Base-by-base conservation (phyloP, 2,329 filamentous ascomycete species). In the Alternaria tenuissima region DNA sequence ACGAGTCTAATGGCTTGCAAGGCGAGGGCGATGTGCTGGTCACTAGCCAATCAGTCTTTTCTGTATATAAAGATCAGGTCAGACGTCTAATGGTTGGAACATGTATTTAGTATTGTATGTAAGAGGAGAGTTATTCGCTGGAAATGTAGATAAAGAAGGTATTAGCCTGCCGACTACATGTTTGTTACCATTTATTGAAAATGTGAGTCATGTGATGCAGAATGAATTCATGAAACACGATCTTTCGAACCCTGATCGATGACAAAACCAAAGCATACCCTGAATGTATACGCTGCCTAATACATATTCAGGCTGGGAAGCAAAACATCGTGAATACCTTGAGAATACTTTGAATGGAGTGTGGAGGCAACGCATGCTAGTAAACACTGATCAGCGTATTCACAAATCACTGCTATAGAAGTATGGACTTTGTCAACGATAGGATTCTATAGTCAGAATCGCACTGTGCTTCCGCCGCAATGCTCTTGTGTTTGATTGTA, bases 11-110 rank as follows among this genome's bases (percentile, higher is more conserved):
- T n/a, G 22, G 32, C 22, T 38, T 36, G 46, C 46, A 34, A 30
- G 18, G 14, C 30, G 43, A 52, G 24, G 52, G 49, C 24, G 16
- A 57, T 55, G 59, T 61, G 59, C 59, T 55, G 59, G 59, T 52
- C 55, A 55, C 46, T 47, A 47, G 52, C 36, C 51, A 42, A 30
- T 28, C 32, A 26, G 42, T 55, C 36, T 32, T 30, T 16, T 46
- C 43, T 60, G 52, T 60, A 60, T 22, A 49, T 49, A 49, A 49
- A 36, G 16, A 38, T 42, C 39, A 24, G 20, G 20, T 42, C 39
- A 20, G 20, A 42, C 24, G 39, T 14, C 3, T 49, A 49, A 56
- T 60, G 55, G 34, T 47, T 41, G 32, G 46, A n/a, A 18, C 32
- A 22, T 38, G 46, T 49, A 49, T 36, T 30, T 49, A 49, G 20